Base-by-base conservation (phyloP, 2,329 filamentous ascomycete species). In the Botryosphaeria agaves region DNA sequence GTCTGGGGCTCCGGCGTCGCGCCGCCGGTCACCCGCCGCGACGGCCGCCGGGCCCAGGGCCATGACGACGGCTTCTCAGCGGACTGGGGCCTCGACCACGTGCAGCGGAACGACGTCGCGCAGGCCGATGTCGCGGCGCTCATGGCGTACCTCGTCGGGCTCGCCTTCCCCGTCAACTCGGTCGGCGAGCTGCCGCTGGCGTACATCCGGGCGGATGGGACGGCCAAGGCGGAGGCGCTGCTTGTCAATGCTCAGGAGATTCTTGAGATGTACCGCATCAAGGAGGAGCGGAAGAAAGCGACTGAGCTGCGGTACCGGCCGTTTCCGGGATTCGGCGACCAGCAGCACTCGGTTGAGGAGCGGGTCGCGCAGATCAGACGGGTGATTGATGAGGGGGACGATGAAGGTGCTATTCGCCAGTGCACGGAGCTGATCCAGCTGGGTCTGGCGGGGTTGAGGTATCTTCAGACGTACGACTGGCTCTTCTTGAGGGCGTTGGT, bases 391-490 rank as follows among this genome's bases (percentile, higher is more conserved):
- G 55, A 56, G 7, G 73, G 69, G 5, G 62, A 69, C 27, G 74
- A 75, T 38, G 73, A 87, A 33, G 69, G 81, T 41, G 82, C 87
- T 2, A 93, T 95, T 41, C 62, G 72, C 34, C 69, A 80, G 43
- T 83, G 81, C 1, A 73, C 78, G 25, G 69, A 73, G 17, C 62
- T 98, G 9, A 79, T 95, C 36, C 68, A 77, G 35, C 57, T 81
- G 30, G 77, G 73, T 2, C 64, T 98, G 1, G 69, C 83, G 36
- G 89, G 89, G 5, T 60, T 98, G 36, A 72, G 89, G 30, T 98
- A 98, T 50, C 66, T 98, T 16, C 89, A 98, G 53, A 98, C 85
- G 0, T 98, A 98, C 45, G 89, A 98, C 57, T 98, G 89, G 89
- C 64, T 98, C 2, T 98, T 98, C 55, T 59, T 98, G 20, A 69